These are phyloP conservation scores for Hyphodiscus hymeniophilus DNA, from an alignment of 495 filamentous ascomycete species.

Conservation along the genomic window DNA sequence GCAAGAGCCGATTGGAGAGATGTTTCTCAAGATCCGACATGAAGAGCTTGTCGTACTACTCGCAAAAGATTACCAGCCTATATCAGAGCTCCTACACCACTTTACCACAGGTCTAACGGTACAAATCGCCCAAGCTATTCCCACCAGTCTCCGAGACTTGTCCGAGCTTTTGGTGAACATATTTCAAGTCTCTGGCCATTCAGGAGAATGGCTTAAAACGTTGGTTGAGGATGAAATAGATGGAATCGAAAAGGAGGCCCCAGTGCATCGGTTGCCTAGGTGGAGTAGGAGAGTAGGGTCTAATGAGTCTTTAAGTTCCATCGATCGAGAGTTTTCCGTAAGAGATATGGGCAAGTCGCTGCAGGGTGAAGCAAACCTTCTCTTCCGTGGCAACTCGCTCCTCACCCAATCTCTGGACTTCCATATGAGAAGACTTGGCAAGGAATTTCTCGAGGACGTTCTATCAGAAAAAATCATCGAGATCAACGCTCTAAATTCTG, in stretches of 20 bases:
- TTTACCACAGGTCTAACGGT: conserved; percentile 78
- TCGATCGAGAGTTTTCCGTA: conserved; percentile 43
- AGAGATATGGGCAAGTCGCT: conserved; percentile 57
- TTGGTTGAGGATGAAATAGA: conserved; percentile 97
- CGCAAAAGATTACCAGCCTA: conserved; percentile 71
- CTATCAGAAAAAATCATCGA: conserved; percentile 76
- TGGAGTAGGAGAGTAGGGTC: conserved; percentile 73
- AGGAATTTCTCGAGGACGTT: conserved; percentile 86
- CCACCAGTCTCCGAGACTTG: conserved; percentile 66
- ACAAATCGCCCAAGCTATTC: conserved; percentile 73
- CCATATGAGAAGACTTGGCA: conserved; percentile 90
- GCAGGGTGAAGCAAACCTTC: conserved; percentile 78
- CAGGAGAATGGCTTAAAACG: conserved; percentile 84
- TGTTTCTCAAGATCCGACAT: conserved; percentile 74
- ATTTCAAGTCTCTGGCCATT: conserved; percentile 87
- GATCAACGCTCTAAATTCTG: conserved; percentile 79
- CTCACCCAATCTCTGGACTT: conserved; percentile 90
- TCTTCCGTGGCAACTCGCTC: conserved; percentile 92
- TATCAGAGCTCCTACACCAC: conserved; percentile 77
- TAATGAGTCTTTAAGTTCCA: conserved; percentile 63
- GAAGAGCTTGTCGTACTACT: conserved; percentile 87
- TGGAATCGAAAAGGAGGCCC: conserved; percentile 71
- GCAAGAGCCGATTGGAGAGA: conserved; percentile 68
- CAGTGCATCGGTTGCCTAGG: conserved; percentile 53
- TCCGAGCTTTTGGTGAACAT: conserved; percentile 87